Evolutionary conservation across 768 basidiomycete genomes (phyloP).

Genomic region (Cytidiella melzeri): DNA sequence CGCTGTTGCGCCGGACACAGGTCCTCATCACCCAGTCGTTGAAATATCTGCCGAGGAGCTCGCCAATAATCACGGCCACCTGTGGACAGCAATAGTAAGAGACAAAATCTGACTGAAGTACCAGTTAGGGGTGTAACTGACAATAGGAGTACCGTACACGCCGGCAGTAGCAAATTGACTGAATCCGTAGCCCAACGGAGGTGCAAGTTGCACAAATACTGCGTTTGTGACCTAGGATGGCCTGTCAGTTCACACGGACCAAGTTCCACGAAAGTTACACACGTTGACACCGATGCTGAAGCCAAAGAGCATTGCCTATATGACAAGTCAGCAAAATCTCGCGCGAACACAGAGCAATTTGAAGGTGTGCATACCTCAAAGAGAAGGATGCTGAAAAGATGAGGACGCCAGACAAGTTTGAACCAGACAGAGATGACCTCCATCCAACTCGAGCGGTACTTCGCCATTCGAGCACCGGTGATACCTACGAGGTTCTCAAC

Average conservation of each 20-base stretch:
- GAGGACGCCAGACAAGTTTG: constrained; percentile 57
- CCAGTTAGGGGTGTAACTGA: too few species aligned
- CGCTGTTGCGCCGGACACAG: constrained; percentile 38
- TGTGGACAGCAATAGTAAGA: too few species aligned
- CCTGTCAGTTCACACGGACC: neutral
- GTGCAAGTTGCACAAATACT: constrained; percentile 53
- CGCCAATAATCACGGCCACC: constrained; percentile 46
- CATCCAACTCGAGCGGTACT: constrained; percentile 47
- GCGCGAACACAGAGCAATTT: neutral
- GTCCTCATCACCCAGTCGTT: constrained; percentile 45
- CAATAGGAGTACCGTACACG: constrained; percentile 34
- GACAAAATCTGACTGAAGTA: too few species aligned
- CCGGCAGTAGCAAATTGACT: constrained; percentile 45
- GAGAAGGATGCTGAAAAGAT: constrained; percentile 42
- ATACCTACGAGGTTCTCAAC: constrained; percentile 59
- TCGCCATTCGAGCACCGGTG: constrained; percentile 52
- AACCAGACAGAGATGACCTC: constrained; percentile 40
- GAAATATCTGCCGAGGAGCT: constrained; percentile 42
- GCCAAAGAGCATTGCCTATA: constrained; percentile 54
- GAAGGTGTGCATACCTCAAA: too few species aligned
- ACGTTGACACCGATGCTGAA: constrained; percentile 62
- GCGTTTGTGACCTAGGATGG: constrained; percentile 54
- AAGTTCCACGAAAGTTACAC: too few species aligned
- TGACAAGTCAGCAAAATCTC: neutral
- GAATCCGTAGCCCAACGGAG: constrained; percentile 49